These are phyloP conservation scores for Plasmodium relictum DNA, from an alignment of 169 alveolate species.

Conservation along the genomic window DNA sequence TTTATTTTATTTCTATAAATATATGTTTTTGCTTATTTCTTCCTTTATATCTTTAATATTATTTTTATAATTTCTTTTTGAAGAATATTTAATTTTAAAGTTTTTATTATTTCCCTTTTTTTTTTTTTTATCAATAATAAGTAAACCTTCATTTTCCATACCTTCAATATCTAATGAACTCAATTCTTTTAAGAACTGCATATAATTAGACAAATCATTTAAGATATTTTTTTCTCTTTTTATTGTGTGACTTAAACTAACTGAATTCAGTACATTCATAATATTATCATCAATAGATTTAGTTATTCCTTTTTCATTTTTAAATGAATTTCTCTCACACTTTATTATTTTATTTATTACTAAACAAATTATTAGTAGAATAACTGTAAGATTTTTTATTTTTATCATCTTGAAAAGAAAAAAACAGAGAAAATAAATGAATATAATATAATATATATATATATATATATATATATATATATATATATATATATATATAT, in stretches of 20 bases:
- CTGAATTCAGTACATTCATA: constrained; percentile 40
- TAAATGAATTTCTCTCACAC: neutral
- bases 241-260: constrained; percentile 7
- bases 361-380: no score
- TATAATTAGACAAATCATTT: constrained; percentile 27
- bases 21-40: constrained; percentile 18
- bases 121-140: constrained; percentile 23
- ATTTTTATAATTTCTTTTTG: constrained; percentile 34
- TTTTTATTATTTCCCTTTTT: constrained; percentile 12
- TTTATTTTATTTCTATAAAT: neutral
- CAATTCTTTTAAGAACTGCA: constrained; percentile 26
- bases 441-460: neutral
- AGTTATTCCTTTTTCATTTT: neutral
- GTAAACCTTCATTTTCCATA: constrained; percentile 25
- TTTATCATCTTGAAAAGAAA: neutral
- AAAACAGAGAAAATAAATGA: neutral
- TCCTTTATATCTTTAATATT: constrained; percentile 43
- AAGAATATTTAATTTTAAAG: constrained; percentile 16
- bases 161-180: constrained; percentile 9
- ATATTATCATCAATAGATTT: constrained; percentile 8
- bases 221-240: constrained; percentile 30
- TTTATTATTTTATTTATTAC: neutral
- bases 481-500: constrained; percentile 11
- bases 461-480: constrained; percentile 8
- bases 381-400: neutral